Evolutionary conservation across 1,139 yeast genomes (phyloP).

Genomic region (Yamadazyma triangularis): DNA sequence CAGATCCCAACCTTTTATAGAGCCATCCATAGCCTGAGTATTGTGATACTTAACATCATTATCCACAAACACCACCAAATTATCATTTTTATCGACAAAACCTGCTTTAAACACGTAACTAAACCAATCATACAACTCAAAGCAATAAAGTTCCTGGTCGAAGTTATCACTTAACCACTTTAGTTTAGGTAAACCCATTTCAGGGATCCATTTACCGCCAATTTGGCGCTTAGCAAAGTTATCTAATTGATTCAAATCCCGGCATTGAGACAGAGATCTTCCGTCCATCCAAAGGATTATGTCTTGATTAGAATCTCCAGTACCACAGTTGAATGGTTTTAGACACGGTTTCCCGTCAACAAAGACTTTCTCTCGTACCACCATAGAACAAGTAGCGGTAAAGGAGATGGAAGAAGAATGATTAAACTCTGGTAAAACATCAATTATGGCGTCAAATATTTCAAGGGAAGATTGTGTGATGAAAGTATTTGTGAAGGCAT

Average conservation of each 20-base stretch:
- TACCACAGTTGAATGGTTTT: slow-evolving; percentile 21
- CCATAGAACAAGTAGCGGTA: slow-evolving; percentile 56
- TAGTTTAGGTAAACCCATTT: slow-evolving; percentile 54
- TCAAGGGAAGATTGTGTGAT: slow-evolving; percentile 43
- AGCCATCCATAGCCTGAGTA: slow-evolving; percentile 45
- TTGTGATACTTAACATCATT: slow-evolving; percentile 5
- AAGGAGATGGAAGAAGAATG: slow-evolving; percentile 16
- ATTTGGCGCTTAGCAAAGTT: slow-evolving; percentile 28
- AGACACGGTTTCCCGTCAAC: slow-evolving; percentile 16
- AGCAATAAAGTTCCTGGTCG: slow-evolving; percentile 27
- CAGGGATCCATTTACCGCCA: slow-evolving; percentile 44
- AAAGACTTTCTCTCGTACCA: slow-evolving; percentile 22
- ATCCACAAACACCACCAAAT: slow-evolving; percentile 7
- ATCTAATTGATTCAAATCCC: slow-evolving; percentile 21
- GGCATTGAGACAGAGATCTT: slow-evolving; percentile 32
- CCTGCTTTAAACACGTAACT: slow-evolving; percentile 33
- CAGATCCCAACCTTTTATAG: slow-evolving; percentile 50
- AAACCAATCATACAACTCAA: slow-evolving; percentile 53
- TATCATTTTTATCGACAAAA: slow-evolving; percentile 9
- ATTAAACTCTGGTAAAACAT: slow-evolving; percentile 10
- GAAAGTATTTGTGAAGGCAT: slow-evolving; percentile 9
- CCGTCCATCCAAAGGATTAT: slow-evolving; percentile 60
- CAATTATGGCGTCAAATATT: slow-evolving; percentile 16
- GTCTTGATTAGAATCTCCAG: slow-evolving; percentile 24
- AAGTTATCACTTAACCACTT: slow-evolving; percentile 29